Evolutionary conservation across 495 filamentous ascomycete species (phyloP), one percentile per base, ranked within the genome.

Genomic region (Aspergillus coremiiformis): DNA sequence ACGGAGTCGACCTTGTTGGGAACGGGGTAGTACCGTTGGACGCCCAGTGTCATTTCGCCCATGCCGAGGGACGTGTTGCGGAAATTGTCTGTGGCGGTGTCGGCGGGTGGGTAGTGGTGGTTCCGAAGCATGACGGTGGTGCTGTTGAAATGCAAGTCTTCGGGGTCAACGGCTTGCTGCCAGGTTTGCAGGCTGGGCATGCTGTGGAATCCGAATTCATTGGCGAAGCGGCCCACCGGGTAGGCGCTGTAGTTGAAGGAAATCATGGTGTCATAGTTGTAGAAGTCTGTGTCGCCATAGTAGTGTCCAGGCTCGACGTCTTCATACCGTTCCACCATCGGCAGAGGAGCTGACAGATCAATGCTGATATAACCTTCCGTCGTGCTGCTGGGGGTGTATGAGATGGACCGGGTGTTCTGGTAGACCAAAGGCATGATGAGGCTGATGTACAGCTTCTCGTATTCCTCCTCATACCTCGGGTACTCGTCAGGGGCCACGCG

Each of bases 281-380:
- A 88, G 59, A 82, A 78, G 50, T 87, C 84, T 8, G 83, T 86
- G 58, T 87, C 79, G 10, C 82, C 82, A 58, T 87, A 85, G 30
- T 84, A 77, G 4, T 67, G 66, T 1, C 82, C 82, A 14, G 65
- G 47, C 0, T 78, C 80, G 4, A 66, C 59, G 56, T 86, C 84
- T 37, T 78, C 53, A 60, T 86, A 87, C 39, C 84, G 67, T 59
- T 84, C 73, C 0, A 71, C 71, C 61, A 86, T 80, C 1, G 83
- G 82, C 8, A 78, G 68, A 1, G 79, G 68, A 3, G 70, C 66
- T 8, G 75, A 78, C 48, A 83, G 75, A 49, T 88, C 70, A 26
- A 87, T 67, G 1, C 61, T 62, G 3, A 81, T 59, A 57, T 79
- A 86, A 26, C 84, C 84, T 55, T 85, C 81, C n/a, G 66, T 81